Evolutionary conservation across 257 asterid species (phyloP).

Genomic region (Lycium ferocissimum): DNA sequence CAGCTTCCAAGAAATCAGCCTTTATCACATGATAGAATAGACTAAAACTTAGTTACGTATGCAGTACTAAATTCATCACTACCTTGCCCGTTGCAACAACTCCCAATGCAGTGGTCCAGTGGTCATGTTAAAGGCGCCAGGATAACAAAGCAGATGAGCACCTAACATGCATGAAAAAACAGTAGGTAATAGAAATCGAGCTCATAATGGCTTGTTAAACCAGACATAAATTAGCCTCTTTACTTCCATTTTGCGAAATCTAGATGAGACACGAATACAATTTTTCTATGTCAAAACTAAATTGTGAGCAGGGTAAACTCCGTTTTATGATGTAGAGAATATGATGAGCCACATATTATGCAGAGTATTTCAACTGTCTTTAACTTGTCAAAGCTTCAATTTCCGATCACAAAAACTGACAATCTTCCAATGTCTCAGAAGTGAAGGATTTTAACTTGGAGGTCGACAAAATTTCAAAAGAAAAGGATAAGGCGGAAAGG

Average conservation of each 20-base stretch:
- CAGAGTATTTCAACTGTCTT: constrained; percentile 4
- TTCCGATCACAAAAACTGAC: not conserved
- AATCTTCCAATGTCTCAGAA: not conserved
- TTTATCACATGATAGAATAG: not conserved
- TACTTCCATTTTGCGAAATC: constrained; percentile 24
- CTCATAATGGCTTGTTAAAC: not conserved
- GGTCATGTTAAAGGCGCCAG: constrained; percentile 97
- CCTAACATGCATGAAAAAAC: constrained; percentile 51
- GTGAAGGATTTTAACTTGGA: not conserved
- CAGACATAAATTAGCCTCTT: not conserved
- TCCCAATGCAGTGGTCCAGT: constrained; percentile 97
- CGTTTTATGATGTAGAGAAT: not conserved
- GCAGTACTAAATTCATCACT: constrained; percentile 29
- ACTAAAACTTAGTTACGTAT: not conserved
- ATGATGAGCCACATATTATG: not conserved
- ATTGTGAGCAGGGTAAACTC: not conserved
- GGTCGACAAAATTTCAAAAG: not conserved
- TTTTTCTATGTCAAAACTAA: not conserved
- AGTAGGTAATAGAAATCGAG: not conserved
- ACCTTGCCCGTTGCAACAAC: constrained; percentile 89
- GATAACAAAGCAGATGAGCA: constrained; percentile 90
- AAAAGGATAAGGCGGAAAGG: not conserved
- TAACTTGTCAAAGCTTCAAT: constrained; percentile 1
- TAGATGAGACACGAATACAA: constrained; percentile 3
- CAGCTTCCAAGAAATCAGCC: not conserved